Conservation (phyloP, 768 basidiomycete species). For the Hemileccinum impolitum region DNA sequence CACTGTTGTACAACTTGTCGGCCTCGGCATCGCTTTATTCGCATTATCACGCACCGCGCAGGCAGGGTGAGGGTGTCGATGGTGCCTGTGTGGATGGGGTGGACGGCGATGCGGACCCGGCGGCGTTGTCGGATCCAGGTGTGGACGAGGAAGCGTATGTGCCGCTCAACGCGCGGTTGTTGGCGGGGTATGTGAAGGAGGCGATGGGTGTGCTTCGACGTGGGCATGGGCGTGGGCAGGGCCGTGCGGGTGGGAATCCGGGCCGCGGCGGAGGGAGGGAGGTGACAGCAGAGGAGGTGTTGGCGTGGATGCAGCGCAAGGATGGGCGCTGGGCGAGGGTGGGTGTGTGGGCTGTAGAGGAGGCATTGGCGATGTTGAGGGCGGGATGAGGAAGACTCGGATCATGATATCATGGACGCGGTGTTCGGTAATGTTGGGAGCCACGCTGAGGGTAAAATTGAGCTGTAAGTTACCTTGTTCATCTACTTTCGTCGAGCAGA, state of each 20-base stretch:
- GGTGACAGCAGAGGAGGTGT: slow-evolving; percentile 45
- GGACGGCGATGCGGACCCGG: slow-evolving; percentile 37
- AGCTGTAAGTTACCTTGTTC: too few species aligned
- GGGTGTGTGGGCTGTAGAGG: slow-evolving; percentile 61
- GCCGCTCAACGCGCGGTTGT: slow-evolving; percentile 50
- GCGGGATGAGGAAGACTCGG: not conserved
- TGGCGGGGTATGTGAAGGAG: slow-evolving; percentile 46
- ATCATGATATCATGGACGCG: too few species aligned
- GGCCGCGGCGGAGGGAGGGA: not conserved
- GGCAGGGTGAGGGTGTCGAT: not conserved
- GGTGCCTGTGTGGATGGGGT: slow-evolving; percentile 21
- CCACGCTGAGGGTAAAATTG: too few species aligned
- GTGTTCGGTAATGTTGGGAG: too few species aligned
- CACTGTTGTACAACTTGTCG: slow-evolving; percentile 4
- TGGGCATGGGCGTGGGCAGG: not conserved
- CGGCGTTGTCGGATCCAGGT: slow-evolving; percentile 58
- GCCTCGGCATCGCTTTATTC: slow-evolving; percentile 24
- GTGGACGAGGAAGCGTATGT: slow-evolving; percentile 59
- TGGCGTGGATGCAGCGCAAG: slow-evolving; percentile 39
- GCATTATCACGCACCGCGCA: slow-evolving; percentile 23
- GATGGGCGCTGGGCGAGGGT: slow-evolving; percentile 68
- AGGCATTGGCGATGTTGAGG: slow-evolving; percentile 45
- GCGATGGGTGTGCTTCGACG: slow-evolving; percentile 39
- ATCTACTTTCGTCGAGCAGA: too few species aligned
- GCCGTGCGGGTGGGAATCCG: slow-evolving; percentile 11